A percentile compares a stretch with the other conserved stretches of the same genome.
These are phyloP conservation scores for Septoria linicola DNA, from an alignment of 2,329 filamentous ascomycete species.

Conservation along the genomic window DNA sequence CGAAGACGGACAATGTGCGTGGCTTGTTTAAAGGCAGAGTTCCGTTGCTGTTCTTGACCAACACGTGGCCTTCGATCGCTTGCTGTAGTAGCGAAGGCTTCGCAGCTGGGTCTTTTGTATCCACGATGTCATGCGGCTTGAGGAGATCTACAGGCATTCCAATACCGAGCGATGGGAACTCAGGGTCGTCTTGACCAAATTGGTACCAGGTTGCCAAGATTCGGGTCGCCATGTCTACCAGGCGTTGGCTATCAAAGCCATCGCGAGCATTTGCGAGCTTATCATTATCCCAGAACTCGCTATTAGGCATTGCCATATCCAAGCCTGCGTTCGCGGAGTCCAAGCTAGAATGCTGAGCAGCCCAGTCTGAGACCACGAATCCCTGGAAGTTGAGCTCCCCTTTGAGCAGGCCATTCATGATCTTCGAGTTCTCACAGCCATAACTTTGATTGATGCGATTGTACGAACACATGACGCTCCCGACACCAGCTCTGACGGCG, in stretches of 20 bases:
- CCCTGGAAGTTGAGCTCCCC: constrained; percentile 74
- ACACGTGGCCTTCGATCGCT: constrained; percentile 62
- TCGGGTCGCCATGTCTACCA: constrained; percentile 62
- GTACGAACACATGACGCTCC: constrained; percentile 44
- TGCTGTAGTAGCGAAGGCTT: constrained; percentile 54
- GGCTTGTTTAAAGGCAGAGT: constrained; percentile 55
- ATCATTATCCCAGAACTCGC: constrained; percentile 35
- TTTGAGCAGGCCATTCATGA: constrained; percentile 69
- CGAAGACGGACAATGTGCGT: constrained; percentile 58
- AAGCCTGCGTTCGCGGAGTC: constrained; percentile 61
- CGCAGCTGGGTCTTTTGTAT: constrained; percentile 55
- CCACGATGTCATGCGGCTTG: constrained; percentile 53
- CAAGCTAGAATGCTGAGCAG: constrained; percentile 60
- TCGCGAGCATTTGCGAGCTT: constrained; percentile 60
- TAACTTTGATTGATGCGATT: constrained; percentile 45
- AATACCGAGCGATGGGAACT: constrained; percentile 41
- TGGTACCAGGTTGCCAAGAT: constrained; percentile 58
- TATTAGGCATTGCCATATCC: constrained; percentile 67
- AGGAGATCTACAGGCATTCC: constrained; percentile 54
- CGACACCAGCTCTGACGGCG: constrained; percentile 48
- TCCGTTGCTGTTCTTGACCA: constrained; percentile 61
- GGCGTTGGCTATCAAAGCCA: constrained; percentile 54
- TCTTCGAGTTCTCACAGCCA: constrained; percentile 68
- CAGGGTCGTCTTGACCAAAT: constrained; percentile 52
- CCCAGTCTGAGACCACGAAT: constrained; percentile 69